Evolutionary conservation across 495 filamentous ascomycete species (phyloP).

Genomic region (Parathielavia hyrcaniae): DNA sequence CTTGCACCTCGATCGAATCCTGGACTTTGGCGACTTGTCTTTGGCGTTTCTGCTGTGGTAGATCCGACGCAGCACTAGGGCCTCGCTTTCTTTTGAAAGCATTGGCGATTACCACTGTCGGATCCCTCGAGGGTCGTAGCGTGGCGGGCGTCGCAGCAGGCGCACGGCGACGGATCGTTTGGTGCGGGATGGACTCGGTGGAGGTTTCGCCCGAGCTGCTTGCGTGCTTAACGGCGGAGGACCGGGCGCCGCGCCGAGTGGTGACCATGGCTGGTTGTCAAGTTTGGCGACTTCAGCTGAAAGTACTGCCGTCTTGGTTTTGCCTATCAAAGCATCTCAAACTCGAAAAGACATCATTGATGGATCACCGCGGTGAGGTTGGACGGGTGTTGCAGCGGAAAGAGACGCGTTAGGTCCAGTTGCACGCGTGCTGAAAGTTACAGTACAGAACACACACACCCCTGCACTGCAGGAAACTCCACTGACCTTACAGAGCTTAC

Average conservation of each 20-base stretch:
- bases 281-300: not conserved
- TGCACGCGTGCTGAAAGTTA: too few species aligned
- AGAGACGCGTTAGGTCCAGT: too few species aligned
- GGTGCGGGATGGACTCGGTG: not conserved
- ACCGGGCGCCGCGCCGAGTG: conserved; percentile 4
- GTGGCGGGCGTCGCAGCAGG: not conserved
- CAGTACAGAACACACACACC: too few species aligned
- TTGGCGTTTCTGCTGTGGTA: not conserved
- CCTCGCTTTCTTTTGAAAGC: not conserved
- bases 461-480: too few species aligned
- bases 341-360: not conserved
- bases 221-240: not conserved
- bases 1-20: conserved; percentile 5
- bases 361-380: not conserved
- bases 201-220: not conserved
- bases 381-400: not conserved
- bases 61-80: not conserved
- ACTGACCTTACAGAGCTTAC: too few species aligned
- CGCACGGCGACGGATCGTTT: not conserved
- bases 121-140: not conserved
- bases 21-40: not conserved
- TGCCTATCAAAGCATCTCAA: too few species aligned
- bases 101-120: not conserved
- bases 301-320: not conserved
- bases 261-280: conserved; percentile 2